A percentile compares a stretch with the other conserved stretches of the same genome.
These are phyloP conservation scores for Lentinula sp. DNA, from an alignment of 768 basidiomycete genomes.

Conservation along the genomic window DNA sequence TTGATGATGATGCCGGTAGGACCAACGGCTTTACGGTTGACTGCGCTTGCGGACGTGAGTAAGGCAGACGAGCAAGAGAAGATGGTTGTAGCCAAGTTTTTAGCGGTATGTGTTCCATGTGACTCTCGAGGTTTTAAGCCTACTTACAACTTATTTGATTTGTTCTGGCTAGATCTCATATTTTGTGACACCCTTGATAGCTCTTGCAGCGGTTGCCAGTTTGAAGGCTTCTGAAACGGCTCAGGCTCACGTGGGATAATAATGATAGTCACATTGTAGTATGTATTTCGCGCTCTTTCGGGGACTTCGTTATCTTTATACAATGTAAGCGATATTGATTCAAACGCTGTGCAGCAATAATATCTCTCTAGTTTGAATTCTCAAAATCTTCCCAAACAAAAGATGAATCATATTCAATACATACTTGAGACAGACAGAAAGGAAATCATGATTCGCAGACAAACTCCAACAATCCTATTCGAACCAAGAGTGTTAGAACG, in stretches of 20 bases:
- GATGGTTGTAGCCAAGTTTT: conserved; percentile 2
- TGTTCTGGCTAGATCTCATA: not conserved
- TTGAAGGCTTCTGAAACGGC: conserved; percentile 1
- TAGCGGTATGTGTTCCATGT: not conserved
- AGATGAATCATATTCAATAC: no score
- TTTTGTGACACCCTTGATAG: not conserved
- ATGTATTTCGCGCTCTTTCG: not conserved
- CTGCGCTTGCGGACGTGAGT: not conserved
- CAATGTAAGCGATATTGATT: not conserved
- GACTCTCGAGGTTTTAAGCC: not conserved
- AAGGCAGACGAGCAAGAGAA: not conserved
- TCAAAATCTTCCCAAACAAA: no score
- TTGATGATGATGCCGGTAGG: conserved; percentile 7
- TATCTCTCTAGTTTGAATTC: no score
- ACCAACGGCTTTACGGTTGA: not conserved
- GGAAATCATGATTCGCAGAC: no score
- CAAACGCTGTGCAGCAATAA: no score
- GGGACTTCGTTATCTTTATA: not conserved
- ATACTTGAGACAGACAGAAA: no score
- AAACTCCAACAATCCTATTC: no score
- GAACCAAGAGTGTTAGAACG: no score
- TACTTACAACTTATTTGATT: not conserved
- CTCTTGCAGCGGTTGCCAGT: not conserved
- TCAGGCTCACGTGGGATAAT: not conserved
- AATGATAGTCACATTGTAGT: not conserved